Evolutionary conservation across 83 land plant genomes (phyloP).

Genomic region (Larix sibirica): DNA sequence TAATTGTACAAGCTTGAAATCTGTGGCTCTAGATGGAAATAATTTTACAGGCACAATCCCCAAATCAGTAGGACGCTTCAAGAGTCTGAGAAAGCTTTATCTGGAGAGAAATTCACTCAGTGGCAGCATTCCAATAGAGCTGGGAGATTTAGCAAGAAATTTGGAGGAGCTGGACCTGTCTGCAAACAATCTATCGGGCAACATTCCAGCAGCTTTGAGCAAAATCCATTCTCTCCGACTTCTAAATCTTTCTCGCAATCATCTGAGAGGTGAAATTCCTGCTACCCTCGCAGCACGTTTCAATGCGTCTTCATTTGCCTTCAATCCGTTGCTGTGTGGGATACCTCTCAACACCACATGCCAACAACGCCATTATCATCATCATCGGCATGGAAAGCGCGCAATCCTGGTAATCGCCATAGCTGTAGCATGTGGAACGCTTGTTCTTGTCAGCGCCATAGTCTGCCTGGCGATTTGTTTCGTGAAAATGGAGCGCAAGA

Average conservation of each 20-base stretch:
- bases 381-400: constrained; percentile 21
- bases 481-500: constrained; percentile 5
- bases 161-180: constrained; percentile 57
- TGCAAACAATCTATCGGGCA: constrained; percentile 52
- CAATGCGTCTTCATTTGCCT: constrained; percentile 43
- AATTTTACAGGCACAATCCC: constrained; percentile 63
- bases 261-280: constrained; percentile 34
- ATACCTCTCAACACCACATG: constrained; percentile 54
- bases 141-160: constrained; percentile 28
- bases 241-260: constrained; percentile 44
- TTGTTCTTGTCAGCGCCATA: constrained; percentile 20
- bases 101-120: constrained; percentile 58
- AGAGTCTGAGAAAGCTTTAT: constrained; percentile 39
- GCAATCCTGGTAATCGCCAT: constrained; percentile 30
- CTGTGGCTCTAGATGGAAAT: constrained; percentile 44
- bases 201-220: constrained; percentile 58
- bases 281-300: constrained; percentile 25
- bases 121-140: constrained; percentile 58
- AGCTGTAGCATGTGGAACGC: constrained; percentile 22
- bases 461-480: background rate
- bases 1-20: constrained; percentile 31
- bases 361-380: background rate
- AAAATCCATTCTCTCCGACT: constrained; percentile 32
- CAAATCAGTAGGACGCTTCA: constrained; percentile 34
- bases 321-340: constrained; percentile 68